Evolutionary conservation across 306 rosid species (phyloP), one percentile per base, ranked within the genome.

Genomic region (Medicago arabica): DNA sequence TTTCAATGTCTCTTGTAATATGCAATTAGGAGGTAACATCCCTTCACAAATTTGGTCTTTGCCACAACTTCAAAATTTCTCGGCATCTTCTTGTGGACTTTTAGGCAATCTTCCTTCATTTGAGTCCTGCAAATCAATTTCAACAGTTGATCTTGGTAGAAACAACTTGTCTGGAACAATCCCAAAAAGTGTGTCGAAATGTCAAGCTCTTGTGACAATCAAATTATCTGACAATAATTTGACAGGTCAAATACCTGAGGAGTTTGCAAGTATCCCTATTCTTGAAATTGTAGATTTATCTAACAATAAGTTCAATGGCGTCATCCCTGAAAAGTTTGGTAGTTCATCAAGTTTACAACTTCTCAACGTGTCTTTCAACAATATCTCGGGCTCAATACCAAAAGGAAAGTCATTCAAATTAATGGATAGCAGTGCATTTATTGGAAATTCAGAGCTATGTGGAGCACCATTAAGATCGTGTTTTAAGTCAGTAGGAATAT

Each of bases 311-410:
- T 81, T 95, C 78, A 80, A 51, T 71, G 98, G 98, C 73, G 39
- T 73, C 71, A 92, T 95, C 82, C 98, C 98, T 5, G 72, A 51
- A 6, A 85, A 84, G 69, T 85, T 95, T 83, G 83, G 92, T 51
- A 83, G 82, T 72, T 90, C 91, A 62, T 80, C 89, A 70, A 90
- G 88, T 76, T 84, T 95, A 72, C 81, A 81, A 59, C 88, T 90
- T 19, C 84, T 95, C 44, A 95, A 95, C 75, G 96, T 95, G 82
- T 92, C 98, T 40, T 92, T 84, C 88, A 92, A 95, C 75, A 76
- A 90, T 40, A 83, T 95, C 49, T 89, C 97, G 0, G 98, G 98
- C 28, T 87, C 92, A 46, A 90, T 95, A 76, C 98, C 98, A n/a
- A 39, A 82, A 8, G 82, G 83, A 12, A 78, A 83, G 71, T 25